Conservation (phyloP, 2,329 filamentous ascomycete genomes). For the Colletotrichum aenigma region DNA sequence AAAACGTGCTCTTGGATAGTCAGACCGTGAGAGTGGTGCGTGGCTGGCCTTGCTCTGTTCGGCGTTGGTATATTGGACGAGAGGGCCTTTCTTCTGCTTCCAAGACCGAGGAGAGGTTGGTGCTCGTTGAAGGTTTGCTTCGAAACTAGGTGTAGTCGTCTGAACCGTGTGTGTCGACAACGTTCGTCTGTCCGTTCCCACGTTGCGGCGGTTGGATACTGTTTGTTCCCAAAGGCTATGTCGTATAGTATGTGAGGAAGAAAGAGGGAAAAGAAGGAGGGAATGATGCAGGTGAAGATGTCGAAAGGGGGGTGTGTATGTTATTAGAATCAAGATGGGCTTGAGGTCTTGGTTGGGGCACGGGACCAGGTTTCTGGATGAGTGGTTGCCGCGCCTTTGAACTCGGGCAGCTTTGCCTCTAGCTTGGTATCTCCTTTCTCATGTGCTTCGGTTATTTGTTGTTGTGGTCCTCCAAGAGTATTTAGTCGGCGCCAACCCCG, state of each 20-base stretch:
- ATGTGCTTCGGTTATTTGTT: background rate
- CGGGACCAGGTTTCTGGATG: background rate
- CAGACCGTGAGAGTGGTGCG: background rate
- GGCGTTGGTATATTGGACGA: background rate
- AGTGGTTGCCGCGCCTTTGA: background rate
- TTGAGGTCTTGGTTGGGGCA: background rate
- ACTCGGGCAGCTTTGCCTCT: background rate
- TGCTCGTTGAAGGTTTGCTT: background rate
- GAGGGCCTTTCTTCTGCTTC: background rate
- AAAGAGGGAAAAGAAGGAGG: background rate
- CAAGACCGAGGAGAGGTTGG: background rate
- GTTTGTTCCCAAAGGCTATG: background rate
- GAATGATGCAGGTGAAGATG: background rate
- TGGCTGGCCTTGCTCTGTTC: background rate
- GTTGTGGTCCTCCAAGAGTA: background rate
- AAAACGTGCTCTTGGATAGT: background rate
- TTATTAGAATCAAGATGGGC: background rate
- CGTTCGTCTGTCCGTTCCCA: background rate
- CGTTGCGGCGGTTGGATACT: background rate
- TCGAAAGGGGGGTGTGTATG: background rate
- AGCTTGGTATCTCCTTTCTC: background rate
- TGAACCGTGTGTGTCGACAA: background rate
- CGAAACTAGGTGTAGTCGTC: background rate
- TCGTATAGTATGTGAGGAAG: background rate
- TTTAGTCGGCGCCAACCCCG: conserved; percentile 17